Evolutionary conservation across 1,139 yeast genomes (phyloP).

Genomic region (Taphrina wiesneri): DNA sequence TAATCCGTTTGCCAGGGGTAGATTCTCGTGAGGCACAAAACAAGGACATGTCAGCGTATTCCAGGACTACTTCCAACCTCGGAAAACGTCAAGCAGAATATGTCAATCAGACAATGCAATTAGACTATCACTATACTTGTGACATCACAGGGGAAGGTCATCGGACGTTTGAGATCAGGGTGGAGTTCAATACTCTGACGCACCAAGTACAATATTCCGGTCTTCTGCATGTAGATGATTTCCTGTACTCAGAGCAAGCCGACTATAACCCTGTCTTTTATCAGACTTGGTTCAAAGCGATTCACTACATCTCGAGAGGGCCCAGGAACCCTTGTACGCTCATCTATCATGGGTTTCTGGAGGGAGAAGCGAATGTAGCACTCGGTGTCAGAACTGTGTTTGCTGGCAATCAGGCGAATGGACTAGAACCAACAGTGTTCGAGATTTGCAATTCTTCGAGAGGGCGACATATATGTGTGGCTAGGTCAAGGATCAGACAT

Average conservation of each 20-base stretch:
- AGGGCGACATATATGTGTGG: no score
- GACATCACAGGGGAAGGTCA: neutral
- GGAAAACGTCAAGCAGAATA: neutral
- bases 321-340: neutral
- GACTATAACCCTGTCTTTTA: neutral
- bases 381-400: no score
- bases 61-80: neutral
- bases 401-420: no score
- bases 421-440: no score
- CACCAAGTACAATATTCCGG: neutral
- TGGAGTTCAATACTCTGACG: neutral
- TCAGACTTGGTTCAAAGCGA: neutral
- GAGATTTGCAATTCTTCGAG: no score
- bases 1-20: no score
- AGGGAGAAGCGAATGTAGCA: neutral
- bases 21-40: no score
- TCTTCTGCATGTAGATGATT: neutral
- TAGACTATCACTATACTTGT: neutral
- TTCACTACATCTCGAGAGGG: neutral
- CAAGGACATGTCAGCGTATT: no score
- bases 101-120: neutral
- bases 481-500: no score
- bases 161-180: neutral
- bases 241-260: neutral
- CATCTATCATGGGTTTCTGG: neutral